phyloP scores from a whole-genome alignment of 306 rosid genomes.

The Quercus alba region DNA sequence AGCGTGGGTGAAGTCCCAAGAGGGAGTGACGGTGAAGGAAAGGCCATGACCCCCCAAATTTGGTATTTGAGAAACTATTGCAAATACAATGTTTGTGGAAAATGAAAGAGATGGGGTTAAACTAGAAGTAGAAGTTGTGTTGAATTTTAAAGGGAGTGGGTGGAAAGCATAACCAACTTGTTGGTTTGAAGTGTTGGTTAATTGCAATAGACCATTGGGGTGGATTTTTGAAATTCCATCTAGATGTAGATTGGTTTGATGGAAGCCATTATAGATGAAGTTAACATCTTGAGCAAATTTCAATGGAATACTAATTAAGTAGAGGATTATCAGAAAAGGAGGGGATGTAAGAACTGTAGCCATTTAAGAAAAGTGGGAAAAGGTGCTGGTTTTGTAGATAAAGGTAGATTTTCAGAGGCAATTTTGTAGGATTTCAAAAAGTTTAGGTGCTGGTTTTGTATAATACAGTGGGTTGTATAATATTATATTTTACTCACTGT shows the following conservation, averaged over 20 bases:
- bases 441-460: no score
- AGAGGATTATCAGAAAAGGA: no score
- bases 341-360: no score
- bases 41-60: slow-evolving; percentile 21
- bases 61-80: neutral
- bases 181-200: neutral
- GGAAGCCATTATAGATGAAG: neutral
- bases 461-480: no score
- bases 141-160: neutral
- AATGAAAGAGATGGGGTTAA: neutral
- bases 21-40: slow-evolving; percentile 26
- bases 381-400: no score
- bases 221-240: neutral
- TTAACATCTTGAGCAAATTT: neutral
- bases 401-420: no score
- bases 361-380: no score
- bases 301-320: no score
- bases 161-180: neutral
- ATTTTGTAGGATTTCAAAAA: no score
- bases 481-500: no score
- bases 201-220: neutral
- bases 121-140: neutral
- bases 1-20: slow-evolving; percentile 9
- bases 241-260: no score
- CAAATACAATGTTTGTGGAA: neutral